Conservation (phyloP, 306 rosid genomes). For the Argentina anserina region DNA sequence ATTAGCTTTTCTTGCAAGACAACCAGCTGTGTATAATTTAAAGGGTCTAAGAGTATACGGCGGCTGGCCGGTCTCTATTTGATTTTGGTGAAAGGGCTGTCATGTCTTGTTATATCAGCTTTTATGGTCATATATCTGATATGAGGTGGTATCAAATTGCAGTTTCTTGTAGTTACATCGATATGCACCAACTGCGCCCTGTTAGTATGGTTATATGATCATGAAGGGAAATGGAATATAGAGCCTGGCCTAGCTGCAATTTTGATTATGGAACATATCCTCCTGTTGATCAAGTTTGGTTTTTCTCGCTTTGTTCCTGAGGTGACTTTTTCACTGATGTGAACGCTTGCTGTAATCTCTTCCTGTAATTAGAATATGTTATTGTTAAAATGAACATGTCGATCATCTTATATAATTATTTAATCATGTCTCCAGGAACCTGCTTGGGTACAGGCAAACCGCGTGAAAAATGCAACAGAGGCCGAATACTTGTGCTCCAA, state of each 20-base stretch:
- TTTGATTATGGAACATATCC: slow-evolving; percentile 82
- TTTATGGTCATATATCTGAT: slow-evolving; percentile 15
- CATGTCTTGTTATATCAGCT: slow-evolving; percentile 9
- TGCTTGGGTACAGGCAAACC: slow-evolving; percentile 91
- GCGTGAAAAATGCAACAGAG: slow-evolving; percentile 55
- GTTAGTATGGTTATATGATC: slow-evolving; percentile 83
- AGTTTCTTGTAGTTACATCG: slow-evolving; percentile 79
- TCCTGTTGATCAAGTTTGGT: slow-evolving; percentile 78
- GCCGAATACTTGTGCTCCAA: slow-evolving; percentile 75
- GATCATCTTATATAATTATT: neutral
- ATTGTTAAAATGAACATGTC: neutral
- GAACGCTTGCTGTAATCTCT: neutral
- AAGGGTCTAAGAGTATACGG: neutral
- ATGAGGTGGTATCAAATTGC: slow-evolving; percentile 20
- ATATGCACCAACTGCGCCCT: slow-evolving; percentile 97
- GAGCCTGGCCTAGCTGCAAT: slow-evolving; percentile 98
- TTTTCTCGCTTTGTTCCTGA: slow-evolving; percentile 88
- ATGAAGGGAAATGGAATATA: slow-evolving; percentile 89
- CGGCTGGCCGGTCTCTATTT: neutral
- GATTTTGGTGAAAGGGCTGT: no score
- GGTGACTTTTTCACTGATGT: slow-evolving; percentile 35
- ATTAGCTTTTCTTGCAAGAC: neutral
- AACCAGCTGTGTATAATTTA: neutral
- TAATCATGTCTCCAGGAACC: slow-evolving; percentile 64
- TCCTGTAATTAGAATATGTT: neutral